These are phyloP conservation scores for Falciphora oryzae DNA, from an alignment of 2,329 filamentous ascomycete genomes.

Conservation along the genomic window DNA sequence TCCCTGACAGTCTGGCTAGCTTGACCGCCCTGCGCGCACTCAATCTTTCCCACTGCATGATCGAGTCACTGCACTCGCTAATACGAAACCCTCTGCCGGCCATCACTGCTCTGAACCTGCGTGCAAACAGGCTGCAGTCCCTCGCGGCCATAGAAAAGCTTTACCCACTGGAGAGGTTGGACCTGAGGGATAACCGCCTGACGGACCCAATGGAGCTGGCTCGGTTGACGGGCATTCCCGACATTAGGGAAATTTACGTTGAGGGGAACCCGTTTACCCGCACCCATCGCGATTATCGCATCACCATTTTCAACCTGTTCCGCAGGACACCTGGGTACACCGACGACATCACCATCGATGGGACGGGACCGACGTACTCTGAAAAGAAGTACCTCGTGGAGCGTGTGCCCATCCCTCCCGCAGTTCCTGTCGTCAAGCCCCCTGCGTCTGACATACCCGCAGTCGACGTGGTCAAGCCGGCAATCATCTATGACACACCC, in stretches of 20 bases:
- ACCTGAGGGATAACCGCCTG: conserved; percentile 84
- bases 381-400: conserved; percentile 84
- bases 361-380: conserved; percentile 71
- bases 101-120: conserved; percentile 86
- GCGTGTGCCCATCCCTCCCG: conserved; percentile 67
- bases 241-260: conserved; percentile 89
- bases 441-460: conserved; percentile 55
- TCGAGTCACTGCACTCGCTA: conserved; percentile 85
- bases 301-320: conserved; percentile 95
- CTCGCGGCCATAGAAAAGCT: conserved; percentile 87
- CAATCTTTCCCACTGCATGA: conserved; percentile 97
- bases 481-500: conserved; percentile 48
- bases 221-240: conserved; percentile 81
- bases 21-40: conserved; percentile 84
- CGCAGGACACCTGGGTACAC: conserved; percentile 82
- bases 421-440: conserved; percentile 72
- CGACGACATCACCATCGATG: conserved; percentile 86
- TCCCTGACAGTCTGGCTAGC: conserved; percentile 83
- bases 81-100: conserved; percentile 82
- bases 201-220: conserved; percentile 90
- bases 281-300: conserved; percentile 76
- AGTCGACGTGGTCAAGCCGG: conserved; percentile 62
- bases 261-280: conserved; percentile 87
- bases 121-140: conserved; percentile 79
- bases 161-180: conserved; percentile 80